Conservation (phyloP, 2,329 filamentous ascomycete genomes). For the Coniochaeta prunicola region DNA sequence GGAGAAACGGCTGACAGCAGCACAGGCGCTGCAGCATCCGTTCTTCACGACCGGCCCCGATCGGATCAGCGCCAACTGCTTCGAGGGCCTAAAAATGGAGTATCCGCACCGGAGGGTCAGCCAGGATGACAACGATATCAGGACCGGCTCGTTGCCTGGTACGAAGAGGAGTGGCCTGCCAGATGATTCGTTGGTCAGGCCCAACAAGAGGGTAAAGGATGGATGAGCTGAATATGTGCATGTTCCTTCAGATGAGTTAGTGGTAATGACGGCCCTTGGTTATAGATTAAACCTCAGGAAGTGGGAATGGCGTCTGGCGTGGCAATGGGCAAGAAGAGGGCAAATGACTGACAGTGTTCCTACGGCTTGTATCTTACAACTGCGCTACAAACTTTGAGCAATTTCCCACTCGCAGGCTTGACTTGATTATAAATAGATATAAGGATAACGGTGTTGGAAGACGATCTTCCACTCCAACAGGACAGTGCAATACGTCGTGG, state of each 20-base stretch:
- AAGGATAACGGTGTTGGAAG: not conserved
- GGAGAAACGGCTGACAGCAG: constrained; percentile 76
- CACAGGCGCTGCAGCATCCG: constrained; percentile 79
- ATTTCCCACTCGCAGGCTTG: not conserved
- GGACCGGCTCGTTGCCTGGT: constrained; percentile 80
- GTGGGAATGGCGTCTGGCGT: not conserved
- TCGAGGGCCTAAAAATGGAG: constrained; percentile 79
- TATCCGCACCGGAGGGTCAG: constrained; percentile 89
- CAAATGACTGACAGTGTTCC: not conserved
- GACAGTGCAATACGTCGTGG: not conserved
- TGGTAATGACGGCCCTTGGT: not conserved
- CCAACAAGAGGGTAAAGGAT: constrained; percentile 57
- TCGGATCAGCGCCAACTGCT: constrained; percentile 74
- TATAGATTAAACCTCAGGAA: not conserved
- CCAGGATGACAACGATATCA: constrained; percentile 92
- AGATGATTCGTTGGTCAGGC: constrained; percentile 66
- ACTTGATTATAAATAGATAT: not conserved
- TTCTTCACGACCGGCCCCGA: constrained; percentile 72
- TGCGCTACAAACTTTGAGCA: not conserved
- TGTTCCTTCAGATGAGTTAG: not conserved
- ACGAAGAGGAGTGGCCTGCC: constrained; percentile 83
- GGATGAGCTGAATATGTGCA: constrained; percentile 6
- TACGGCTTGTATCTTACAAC: not conserved
- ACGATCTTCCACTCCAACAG: not conserved
- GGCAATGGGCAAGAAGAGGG: not conserved